Evolutionary conservation across 1,139 yeast species (phyloP).

Genomic region (Candida sp.): DNA sequence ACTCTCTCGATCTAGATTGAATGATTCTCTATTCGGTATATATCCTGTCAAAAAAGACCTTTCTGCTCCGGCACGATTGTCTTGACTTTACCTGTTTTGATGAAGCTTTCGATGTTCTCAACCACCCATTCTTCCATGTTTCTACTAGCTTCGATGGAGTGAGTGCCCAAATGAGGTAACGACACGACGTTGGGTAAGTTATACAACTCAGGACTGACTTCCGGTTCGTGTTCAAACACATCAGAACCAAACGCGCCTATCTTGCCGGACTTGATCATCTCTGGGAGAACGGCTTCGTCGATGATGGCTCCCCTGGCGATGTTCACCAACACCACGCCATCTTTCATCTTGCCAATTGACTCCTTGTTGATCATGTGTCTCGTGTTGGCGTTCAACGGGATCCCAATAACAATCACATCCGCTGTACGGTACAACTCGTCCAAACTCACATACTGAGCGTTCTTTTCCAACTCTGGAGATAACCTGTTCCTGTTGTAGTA

Average conservation of each 20-base stretch:
- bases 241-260: constrained; percentile 78
- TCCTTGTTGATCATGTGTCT: constrained; percentile 58
- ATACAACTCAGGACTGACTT: constrained; percentile 59
- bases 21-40: not conserved
- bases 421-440: constrained; percentile 57
- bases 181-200: constrained; percentile 61
- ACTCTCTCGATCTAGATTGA: not conserved
- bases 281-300: constrained; percentile 64
- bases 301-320: constrained; percentile 80
- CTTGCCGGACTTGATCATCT: constrained; percentile 67
- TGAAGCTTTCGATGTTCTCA: constrained; percentile 43
- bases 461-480: constrained; percentile 56
- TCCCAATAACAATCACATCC: constrained; percentile 62
- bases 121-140: constrained; percentile 61
- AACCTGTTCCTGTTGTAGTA: constrained; percentile 64
- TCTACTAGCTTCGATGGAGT: constrained; percentile 56
- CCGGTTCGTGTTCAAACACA: constrained; percentile 84
- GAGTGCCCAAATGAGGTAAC: constrained; percentile 87
- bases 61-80: constrained; percentile 70
- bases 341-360: constrained; percentile 58
- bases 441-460: constrained; percentile 56
- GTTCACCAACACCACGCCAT: constrained; percentile 66
- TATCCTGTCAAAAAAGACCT: constrained; percentile 3
- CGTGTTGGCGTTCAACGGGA: constrained; percentile 62
- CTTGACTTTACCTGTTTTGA: constrained; percentile 61